Base-by-base conservation (phyloP, 2,329 filamentous ascomycete genomes). In the Calonectria montana region DNA sequence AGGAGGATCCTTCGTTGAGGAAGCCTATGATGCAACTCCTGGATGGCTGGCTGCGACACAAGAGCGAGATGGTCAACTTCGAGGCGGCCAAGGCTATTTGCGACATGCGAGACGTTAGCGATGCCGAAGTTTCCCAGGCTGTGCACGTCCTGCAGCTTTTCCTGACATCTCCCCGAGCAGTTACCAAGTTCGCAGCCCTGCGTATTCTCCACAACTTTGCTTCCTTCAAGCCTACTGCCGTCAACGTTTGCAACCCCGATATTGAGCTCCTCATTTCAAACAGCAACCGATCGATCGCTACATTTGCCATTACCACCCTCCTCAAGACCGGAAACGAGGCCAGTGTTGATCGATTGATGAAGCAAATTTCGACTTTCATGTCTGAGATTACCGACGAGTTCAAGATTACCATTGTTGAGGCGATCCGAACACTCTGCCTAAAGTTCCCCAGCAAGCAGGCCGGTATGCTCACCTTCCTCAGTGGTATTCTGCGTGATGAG, bases 41-140 rank as follows among this genome's bases (percentile, higher is more conserved):
- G 79, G 96, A 98, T 83, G 94, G 95, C 80, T 98, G 96, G 96
- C 87, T 99, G 84, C 92, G 96, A 83, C 96, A 98, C 86, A 98
- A 99, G 92, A 97, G 95, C 84, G 97, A 98, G 84, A 97, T 98
- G 95, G 96, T 99, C 86, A 98, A 98, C 87, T 98, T 99, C 78
- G 97, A 99, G 86, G 97, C 97, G 66, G 97, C 97, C 75, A 98
- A 98, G 89, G 96, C 96, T 65, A 98, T 99, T 80, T 97, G 96
- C 86, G 94, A 97, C 79, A 93, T 98, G 90, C 91, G 93, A 75
- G 95, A 98, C 83, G 93, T 98, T 57, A 96, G 94, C 69, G 97
- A 99, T 81, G 92, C 92, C 67, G 96, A 99, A 84, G 94, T 97
- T 48, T 91, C 93, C 48, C 95, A 98, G 84, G 96, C 96, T 31